Evolutionary conservation across 1,284 basidiomycete species (phyloP).

Genomic region (Heliocybe sulcata): DNA sequence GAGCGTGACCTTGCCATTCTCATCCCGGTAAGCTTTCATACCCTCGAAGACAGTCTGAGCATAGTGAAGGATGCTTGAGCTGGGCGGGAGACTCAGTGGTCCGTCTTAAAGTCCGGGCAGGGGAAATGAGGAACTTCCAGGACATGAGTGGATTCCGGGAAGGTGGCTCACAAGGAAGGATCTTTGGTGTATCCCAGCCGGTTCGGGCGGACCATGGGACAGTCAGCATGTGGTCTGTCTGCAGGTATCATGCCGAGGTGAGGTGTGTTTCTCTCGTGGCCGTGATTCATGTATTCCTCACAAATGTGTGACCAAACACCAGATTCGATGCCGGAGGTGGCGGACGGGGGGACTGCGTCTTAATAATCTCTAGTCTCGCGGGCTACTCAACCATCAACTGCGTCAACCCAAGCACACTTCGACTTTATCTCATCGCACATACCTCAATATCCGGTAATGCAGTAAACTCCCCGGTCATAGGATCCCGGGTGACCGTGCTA

Average conservation of each 20-base stretch:
- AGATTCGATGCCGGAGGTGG: conserved; percentile 47
- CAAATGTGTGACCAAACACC: conserved; percentile 67
- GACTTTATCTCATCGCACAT: conserved; percentile 10
- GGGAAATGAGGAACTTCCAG: neutral
- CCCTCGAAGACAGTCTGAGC: conserved; percentile 91
- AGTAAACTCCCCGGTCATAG: conserved; percentile 39
- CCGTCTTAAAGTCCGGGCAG: conserved; percentile 37
- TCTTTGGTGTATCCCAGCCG: conserved; percentile 84
- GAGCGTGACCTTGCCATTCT: conserved; percentile 74
- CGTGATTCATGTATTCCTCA: conserved; percentile 26
- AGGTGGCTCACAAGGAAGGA: conserved; percentile 68
- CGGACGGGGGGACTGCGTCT: conserved; percentile 41
- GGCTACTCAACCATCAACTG: conserved; percentile 27
- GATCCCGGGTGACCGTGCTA: conserved; percentile 17
- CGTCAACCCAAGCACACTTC: neutral
- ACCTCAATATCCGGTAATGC: conserved; percentile 36
- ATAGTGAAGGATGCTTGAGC: conserved; percentile 90
- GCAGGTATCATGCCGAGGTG: conserved; percentile 5
- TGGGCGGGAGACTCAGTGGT: conserved; percentile 74
- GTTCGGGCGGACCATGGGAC: conserved; percentile 68
- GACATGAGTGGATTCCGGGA: neutral
- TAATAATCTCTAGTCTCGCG: conserved; percentile 38
- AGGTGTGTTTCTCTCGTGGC: conserved; percentile 3
- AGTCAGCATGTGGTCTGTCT: conserved; percentile 93
- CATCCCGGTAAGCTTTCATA: conserved; percentile 90